Evolutionary conservation across 2,329 filamentous ascomycete genomes (phyloP).

Genomic region (Alternaria solani): DNA sequence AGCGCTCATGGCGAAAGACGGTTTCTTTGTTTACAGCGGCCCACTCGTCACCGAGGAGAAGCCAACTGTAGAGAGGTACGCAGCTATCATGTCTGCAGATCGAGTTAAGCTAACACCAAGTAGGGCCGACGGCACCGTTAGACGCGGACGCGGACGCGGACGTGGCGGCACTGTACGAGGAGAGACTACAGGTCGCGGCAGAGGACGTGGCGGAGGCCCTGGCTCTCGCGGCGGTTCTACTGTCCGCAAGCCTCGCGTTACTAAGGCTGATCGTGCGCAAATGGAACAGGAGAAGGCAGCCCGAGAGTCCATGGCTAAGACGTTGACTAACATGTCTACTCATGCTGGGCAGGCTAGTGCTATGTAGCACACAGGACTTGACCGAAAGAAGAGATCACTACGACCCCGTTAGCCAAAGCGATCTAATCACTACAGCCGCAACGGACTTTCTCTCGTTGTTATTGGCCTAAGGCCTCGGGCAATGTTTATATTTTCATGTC

Average conservation of each 20-base stretch:
- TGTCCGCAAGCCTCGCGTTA: conserved; percentile 82
- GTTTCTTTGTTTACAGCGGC: conserved; percentile 97
- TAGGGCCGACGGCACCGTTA: conserved; percentile 77
- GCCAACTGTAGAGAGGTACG: conserved; percentile 68
- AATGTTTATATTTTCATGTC: background rate
- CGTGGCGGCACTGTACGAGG: conserved; percentile 59
- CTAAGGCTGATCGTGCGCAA: conserved; percentile 82
- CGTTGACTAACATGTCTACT: conserved; percentile 35
- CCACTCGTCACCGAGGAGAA: conserved; percentile 90
- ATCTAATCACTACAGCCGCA: background rate
- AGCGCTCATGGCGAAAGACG: conserved; percentile 91
- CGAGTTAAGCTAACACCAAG: conserved; percentile 35
- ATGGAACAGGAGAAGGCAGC: conserved; percentile 84
- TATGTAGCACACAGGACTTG: conserved; percentile 10
- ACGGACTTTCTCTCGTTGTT: background rate
- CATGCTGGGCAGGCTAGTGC: conserved; percentile 23
- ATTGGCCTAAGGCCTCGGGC: background rate
- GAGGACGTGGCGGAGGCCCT: conserved; percentile 63
- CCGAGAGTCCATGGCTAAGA: conserved; percentile 64
- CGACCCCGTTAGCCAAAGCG: background rate
- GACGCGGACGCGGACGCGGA: conserved; percentile 68
- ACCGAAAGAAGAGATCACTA: background rate
- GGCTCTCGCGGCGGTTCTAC: conserved; percentile 79
- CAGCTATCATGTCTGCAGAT: conserved; percentile 17
- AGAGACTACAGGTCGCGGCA: conserved; percentile 50